phyloP scores from a whole-genome alignment of 1,139 yeast genomes.

The Kodamaea plutei region DNA sequence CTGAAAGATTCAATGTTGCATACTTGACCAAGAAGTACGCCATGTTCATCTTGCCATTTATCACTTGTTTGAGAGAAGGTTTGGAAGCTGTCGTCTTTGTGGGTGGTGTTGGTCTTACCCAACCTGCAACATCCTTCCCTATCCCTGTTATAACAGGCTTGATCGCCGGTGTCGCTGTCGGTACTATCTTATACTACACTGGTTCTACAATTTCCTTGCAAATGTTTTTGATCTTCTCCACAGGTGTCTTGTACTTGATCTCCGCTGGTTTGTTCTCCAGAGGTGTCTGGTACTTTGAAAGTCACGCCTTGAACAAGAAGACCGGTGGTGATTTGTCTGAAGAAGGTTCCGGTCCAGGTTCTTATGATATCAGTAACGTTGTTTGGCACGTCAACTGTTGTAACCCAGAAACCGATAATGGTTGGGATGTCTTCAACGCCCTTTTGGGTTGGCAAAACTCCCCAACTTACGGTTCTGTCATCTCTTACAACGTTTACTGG shows the following conservation, averaged over 20 bases:
- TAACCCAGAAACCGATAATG: constrained; percentile 84
- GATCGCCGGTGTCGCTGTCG: constrained; percentile 32
- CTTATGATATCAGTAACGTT: constrained; percentile 72
- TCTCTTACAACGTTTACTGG: constrained; percentile 25
- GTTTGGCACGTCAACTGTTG: constrained; percentile 98
- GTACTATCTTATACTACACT: constrained; percentile 35
- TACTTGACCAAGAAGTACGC: constrained; percentile 32
- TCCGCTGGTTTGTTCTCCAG: constrained; percentile 47
- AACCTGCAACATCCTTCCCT: constrained; percentile 38
- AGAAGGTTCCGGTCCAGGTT: constrained; percentile 90
- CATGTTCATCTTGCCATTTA: constrained; percentile 39
- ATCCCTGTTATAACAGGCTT: constrained; percentile 36
- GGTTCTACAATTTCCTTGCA: constrained; percentile 42
- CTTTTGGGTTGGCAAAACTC: constrained; percentile 28
- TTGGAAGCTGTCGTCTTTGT: constrained; percentile 47
- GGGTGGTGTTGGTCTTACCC: constrained; percentile 45
- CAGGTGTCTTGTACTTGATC: constrained; percentile 42
- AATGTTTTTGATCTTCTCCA: constrained; percentile 36
- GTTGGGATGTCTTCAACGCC: constrained; percentile 95
- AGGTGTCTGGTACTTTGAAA: constrained; percentile 89
- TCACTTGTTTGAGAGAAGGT: constrained; percentile 46
- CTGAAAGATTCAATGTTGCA: constrained; percentile 17
- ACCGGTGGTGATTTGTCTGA: constrained; percentile 78
- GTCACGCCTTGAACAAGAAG: constrained; percentile 48
- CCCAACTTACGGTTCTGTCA: constrained; percentile 24